These are phyloP conservation scores for Sistotremastrum niveocremeum DNA, from an alignment of 768 basidiomycete species.

Conservation along the genomic window DNA sequence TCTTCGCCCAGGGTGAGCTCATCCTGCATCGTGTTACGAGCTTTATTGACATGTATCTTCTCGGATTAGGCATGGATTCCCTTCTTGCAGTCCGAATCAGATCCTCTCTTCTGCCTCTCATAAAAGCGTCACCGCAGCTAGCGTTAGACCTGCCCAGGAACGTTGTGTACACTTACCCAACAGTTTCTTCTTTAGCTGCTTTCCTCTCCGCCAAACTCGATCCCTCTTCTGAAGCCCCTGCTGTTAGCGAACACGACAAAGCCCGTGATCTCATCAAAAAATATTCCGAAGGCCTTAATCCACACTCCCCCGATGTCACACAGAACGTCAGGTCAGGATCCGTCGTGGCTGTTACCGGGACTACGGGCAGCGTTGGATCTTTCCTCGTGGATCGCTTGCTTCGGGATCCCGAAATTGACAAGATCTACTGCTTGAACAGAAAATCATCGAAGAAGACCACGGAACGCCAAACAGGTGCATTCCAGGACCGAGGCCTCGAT, in stretches of 20 bases:
- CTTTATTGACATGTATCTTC: no score
- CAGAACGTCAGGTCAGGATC: background rate
- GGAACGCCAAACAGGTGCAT: background rate
- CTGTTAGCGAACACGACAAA: no score
- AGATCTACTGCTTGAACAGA: background rate
- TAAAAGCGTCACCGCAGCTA: background rate
- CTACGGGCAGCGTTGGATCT: slow-evolving; percentile 1
- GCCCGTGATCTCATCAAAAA: background rate
- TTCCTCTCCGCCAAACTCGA: background rate
- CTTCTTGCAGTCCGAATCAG: slow-evolving; percentile 1
- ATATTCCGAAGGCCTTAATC: slow-evolving; percentile 1
- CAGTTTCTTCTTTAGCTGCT: background rate
- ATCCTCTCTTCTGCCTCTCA: background rate
- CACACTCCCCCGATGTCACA: background rate
- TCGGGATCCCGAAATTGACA: background rate
- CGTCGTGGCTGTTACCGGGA: slow-evolving; percentile 2
- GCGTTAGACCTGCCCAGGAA: background rate
- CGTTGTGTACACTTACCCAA: slow-evolving; percentile 1
- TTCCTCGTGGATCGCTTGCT: background rate
- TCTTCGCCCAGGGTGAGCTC: background rate
- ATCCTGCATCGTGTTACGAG: background rate
- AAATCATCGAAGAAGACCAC: background rate
- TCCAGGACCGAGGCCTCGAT: slow-evolving; percentile 2
- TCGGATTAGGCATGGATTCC: background rate
- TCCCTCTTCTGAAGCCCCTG: no score